Percentiles rank a stretch among this genome's conserved stretches.
Conservation (phyloP, 192 early-diverging fungal genomes). For the Rhizoclosmatium sp. region DNA sequence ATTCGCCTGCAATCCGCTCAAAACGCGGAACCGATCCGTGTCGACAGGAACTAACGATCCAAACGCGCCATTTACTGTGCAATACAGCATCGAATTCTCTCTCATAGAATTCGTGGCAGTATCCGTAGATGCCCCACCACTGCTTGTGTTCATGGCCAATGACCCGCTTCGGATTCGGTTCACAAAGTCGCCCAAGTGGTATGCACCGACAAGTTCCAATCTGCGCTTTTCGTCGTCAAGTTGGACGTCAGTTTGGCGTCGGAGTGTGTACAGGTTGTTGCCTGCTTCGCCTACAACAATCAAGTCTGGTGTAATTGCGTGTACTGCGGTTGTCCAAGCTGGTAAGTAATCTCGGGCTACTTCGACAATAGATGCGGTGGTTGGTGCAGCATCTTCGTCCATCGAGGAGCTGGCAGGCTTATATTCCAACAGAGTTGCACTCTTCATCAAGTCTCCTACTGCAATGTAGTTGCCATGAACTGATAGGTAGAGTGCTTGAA, state of each 20-base stretch:
- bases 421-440: slow-evolving; percentile 68
- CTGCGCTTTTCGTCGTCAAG: slow-evolving; percentile 60
- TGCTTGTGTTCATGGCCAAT: slow-evolving; percentile 38
- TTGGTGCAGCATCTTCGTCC: not conserved
- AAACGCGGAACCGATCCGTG: slow-evolving; percentile 58
- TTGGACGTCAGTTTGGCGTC: slow-evolving; percentile 56
- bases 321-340: slow-evolving; percentile 70
- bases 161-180: slow-evolving; percentile 80
- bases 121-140: slow-evolving; percentile 59
- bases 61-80: slow-evolving; percentile 80
- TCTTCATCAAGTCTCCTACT: slow-evolving; percentile 87
- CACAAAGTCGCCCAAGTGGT: slow-evolving; percentile 82
- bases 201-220: slow-evolving; percentile 71
- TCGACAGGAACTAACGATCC: slow-evolving; percentile 79
- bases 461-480: slow-evolving; percentile 72
- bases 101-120: slow-evolving; percentile 15
- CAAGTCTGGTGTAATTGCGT: slow-evolving; percentile 55
- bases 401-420: slow-evolving; percentile 18
- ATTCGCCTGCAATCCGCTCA: slow-evolving; percentile 72
- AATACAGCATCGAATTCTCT: slow-evolving; percentile 68
- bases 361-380: slow-evolving; percentile 52
- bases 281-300: slow-evolving; percentile 68
- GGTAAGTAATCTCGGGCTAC: slow-evolving; percentile 68
- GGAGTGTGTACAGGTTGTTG: slow-evolving; percentile 67
- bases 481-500: slow-evolving; percentile 64